A percentile compares a stretch with the other conserved stretches of the same genome.
phyloP scores from a whole-genome alignment of 2,329 filamentous ascomycete genomes.

The Claviceps sp. region DNA sequence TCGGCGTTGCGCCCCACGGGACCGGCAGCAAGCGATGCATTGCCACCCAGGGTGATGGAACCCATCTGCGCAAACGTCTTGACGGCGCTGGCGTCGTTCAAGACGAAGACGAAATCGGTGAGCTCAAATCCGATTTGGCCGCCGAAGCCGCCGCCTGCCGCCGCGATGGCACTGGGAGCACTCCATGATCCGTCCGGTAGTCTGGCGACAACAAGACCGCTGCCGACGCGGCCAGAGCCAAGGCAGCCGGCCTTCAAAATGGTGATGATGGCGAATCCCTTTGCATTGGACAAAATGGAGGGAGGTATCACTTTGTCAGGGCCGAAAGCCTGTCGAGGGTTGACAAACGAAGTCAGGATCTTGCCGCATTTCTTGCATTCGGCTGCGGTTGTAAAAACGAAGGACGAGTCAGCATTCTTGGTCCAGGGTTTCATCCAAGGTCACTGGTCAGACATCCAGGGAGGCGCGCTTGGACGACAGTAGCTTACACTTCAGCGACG shows the following conservation, averaged over 20 bases:
- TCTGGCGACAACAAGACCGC: slow-evolving; percentile 68
- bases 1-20: slow-evolving; percentile 92
- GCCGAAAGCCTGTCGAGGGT: slow-evolving; percentile 83
- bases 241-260: slow-evolving; percentile 81
- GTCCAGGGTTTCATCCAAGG: background rate
- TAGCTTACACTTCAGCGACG: slow-evolving; percentile 54
- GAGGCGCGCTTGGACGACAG: background rate
- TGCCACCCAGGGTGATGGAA: slow-evolving; percentile 84
- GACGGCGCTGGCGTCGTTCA: slow-evolving; percentile 82
- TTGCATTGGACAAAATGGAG: slow-evolving; percentile 75
- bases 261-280: slow-evolving; percentile 78
- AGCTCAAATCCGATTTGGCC: slow-evolving; percentile 80
- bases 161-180: slow-evolving; percentile 68
- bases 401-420: background rate
- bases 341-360: slow-evolving; percentile 88
- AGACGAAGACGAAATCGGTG: slow-evolving; percentile 94
- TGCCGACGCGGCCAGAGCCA: slow-evolving; percentile 69
- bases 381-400: slow-evolving; percentile 38
- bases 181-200: slow-evolving; percentile 69
- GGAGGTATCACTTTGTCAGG: slow-evolving; percentile 97
- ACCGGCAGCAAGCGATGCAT: slow-evolving; percentile 89
- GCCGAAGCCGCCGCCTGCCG: slow-evolving; percentile 68
- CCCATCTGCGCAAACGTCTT: slow-evolving; percentile 89
- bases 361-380: slow-evolving; percentile 97
- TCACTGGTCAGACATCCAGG: too few species aligned